Percentiles rank a stretch among this genome's conserved stretches.
These are phyloP conservation scores for Garcia nutans DNA, from an alignment of 345 rosid species.

Conservation along the genomic window DNA sequence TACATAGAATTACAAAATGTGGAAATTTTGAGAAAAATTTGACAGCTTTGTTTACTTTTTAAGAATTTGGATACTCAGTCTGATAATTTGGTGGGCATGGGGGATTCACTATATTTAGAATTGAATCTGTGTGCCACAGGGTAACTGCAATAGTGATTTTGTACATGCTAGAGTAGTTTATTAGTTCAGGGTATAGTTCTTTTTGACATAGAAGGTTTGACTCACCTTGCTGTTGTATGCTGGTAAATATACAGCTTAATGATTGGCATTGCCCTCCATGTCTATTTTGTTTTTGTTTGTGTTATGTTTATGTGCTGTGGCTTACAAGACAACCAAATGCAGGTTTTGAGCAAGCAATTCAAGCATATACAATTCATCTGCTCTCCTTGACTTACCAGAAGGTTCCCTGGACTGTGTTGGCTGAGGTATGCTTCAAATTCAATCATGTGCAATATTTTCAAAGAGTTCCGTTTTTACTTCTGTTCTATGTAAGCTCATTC, in stretches of 20 bases:
- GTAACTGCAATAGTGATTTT: not conserved
- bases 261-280: not conserved
- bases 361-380: constrained; percentile 76
- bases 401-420: constrained; percentile 79
- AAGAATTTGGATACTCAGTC: not conserved
- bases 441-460: not conserved
- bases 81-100: not conserved
- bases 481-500: not conserved
- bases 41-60: not conserved
- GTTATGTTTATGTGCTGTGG: not conserved
- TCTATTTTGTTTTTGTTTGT: not conserved
- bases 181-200: not conserved
- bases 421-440: constrained; percentile 64
- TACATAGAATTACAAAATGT: too few species aligned
- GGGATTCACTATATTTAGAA: not conserved
- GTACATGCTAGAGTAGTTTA: not conserved
- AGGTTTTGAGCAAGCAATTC: constrained; percentile 98
- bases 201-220: not conserved
- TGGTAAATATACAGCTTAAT: not conserved
- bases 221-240: not conserved
- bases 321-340: constrained; percentile 36
- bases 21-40: not conserved
- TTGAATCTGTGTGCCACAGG: not conserved
- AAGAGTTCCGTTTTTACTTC: not conserved
- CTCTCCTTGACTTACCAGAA: constrained; percentile 90